A percentile compares a stretch with the other conserved stretches of the same genome.
These are phyloP conservation scores for Euphorbia peplus DNA, from an alignment of 345 rosid species.

Conservation along the genomic window DNA sequence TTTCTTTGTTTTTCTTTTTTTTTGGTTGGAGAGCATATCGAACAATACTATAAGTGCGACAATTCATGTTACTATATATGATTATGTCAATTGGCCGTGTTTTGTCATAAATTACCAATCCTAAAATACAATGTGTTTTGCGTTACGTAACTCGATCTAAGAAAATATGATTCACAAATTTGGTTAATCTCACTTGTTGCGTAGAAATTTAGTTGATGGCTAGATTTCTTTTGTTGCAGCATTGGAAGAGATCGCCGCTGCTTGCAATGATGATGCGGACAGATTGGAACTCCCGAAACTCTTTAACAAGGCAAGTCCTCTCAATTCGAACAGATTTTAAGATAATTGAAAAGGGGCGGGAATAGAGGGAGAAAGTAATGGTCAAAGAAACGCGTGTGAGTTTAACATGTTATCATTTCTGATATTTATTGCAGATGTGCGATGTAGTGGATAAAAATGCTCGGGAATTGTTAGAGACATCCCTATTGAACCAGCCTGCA, in stretches of 20 bases:
- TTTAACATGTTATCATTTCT: neutral
- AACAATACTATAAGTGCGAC: no score
- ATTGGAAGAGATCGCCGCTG: constrained; percentile 56
- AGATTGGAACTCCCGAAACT: constrained; percentile 46
- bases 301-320: constrained; percentile 55
- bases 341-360: neutral
- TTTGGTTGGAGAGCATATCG: no score
- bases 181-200: neutral
- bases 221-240: constrained; percentile 39
- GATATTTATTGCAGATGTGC: constrained; percentile 53
- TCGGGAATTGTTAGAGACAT: constrained; percentile 40
- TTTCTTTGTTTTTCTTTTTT: no score
- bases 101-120: no score
- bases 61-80: no score
- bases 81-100: no score
- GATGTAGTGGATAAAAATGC: constrained; percentile 48
- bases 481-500: constrained; percentile 25
- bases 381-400: neutral
- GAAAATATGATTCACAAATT: neutral
- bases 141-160: neutral
- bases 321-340: neutral
- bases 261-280: constrained; percentile 54
- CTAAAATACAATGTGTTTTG: no score
- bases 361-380: neutral
- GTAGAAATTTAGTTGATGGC: constrained; percentile 6